Evolutionary conservation across 805 yeast species (phyloP), one percentile per base, ranked within the genome.

Genomic region (Starmerella bacillaris): DNA sequence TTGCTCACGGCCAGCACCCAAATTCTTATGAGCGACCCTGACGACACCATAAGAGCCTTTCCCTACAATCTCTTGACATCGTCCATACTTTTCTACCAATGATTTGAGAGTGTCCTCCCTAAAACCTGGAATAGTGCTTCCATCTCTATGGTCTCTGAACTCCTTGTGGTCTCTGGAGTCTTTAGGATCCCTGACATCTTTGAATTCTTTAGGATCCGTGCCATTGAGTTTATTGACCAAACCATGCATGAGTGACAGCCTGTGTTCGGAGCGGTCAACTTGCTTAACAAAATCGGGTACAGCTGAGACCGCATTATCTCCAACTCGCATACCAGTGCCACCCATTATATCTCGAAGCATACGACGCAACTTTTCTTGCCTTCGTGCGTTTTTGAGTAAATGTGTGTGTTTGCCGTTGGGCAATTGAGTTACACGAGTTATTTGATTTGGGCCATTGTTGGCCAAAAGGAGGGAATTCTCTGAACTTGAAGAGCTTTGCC

Each of bases 31-130:
- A 5, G 92, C 68, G 4, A 89, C 70, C 41, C 94, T 65, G 16
- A 86, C 96, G 31, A 82, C 80, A 15, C 98, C 98, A 60, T 78
- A 86, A 0, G 94, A 74, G 16, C 96, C 96, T 34, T 78, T 68
- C 18, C 98, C 98, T 43, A 89, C 70, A 32, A 84, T 79, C 54
- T 86, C 96, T 56, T 82, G 94, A 54, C 96, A 86, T 35, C 78
- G 68, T 29, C 98, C 98, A 54, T 86, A 86, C 53, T 84, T 78
- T 47, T 83, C 84, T 6, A 72, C 76, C 54, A 86, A 77, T 7
- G 84, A 70, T 32, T 39, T 24, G 5, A 31, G 30, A 6, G 40
- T 71, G 50, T 24, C 60, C 50, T 48, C 45, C 22, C 32, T 33
- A 20, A 29, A 6, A 19, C 14, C 5, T 5, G 32, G 32, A 22